Percentiles rank a stretch among this genome's conserved stretches.
Conservation (phyloP, 805 yeast species). For the Cyberlindnera petersonii region DNA sequence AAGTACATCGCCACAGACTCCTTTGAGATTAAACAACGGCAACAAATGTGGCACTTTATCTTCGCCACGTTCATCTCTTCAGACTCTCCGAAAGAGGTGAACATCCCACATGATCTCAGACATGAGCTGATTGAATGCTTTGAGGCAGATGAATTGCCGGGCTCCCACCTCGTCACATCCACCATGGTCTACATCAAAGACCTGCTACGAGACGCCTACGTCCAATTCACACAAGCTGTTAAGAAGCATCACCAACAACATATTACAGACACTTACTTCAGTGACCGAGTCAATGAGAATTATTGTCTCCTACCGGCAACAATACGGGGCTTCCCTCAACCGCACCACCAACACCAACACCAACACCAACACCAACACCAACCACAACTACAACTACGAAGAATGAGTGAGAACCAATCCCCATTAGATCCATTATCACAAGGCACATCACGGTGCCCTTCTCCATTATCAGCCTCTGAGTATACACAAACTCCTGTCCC, state of each 20-base stretch:
- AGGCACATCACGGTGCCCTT: constrained; percentile 12
- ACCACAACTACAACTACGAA: constrained; percentile 5
- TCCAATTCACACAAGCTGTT: constrained; percentile 22
- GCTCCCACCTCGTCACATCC: constrained; percentile 14
- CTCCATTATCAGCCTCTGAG: constrained; percentile 20
- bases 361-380: constrained; percentile 15
- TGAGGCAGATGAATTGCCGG: constrained; percentile 15
- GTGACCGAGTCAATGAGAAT: constrained; percentile 14
- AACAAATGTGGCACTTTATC: constrained; percentile 22
- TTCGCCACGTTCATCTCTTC: constrained; percentile 39
- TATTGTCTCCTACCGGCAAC: constrained; percentile 15
- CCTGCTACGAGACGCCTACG: constrained; percentile 23
- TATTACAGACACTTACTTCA: constrained; percentile 7
- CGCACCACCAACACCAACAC: constrained; percentile 4
- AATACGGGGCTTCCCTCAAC: too few relatives aligned
- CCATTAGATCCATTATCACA: constrained; percentile 19
- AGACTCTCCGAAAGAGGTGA: constrained; percentile 35
- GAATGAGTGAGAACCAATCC: constrained; percentile 19
- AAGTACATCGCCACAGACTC: constrained; percentile 14
- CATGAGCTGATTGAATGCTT: constrained; percentile 11
- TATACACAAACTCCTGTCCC: constrained; percentile 8
- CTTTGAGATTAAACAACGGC: constrained; percentile 5
- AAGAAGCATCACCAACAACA: constrained; percentile 11
- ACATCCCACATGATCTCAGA: constrained; percentile 27
- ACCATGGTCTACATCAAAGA: constrained; percentile 24